Base-by-base conservation (phyloP, 208 protist species). In the Wallacemonas sp. region DNA sequence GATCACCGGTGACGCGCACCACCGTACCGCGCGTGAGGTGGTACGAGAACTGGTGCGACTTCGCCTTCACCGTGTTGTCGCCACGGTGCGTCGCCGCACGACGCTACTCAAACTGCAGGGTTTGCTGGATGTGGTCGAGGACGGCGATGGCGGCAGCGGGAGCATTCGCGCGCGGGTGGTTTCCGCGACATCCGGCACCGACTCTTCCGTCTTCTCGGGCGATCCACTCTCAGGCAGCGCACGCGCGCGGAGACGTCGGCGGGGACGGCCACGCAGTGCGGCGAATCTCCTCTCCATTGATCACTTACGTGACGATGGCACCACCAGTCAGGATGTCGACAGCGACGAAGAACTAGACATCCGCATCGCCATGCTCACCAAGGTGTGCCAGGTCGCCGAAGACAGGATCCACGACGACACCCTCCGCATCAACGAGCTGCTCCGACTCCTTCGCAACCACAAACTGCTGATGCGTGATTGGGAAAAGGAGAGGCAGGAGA, bases 401-500 rank as follows among this genome's bases (percentile, higher is more conserved):
- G 30, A 69, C 30, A 58, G 76, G 34, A 66, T 81, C 27, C 44
- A 32, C 1, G 5, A 1, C 4, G 65, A 69, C 3, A 75, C 66
- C 13, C 62, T 61, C 36, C 69, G 63, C 44, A 81, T 81, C 63
- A 48, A 50, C 27, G 76, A 76, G 50, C 63, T 81, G 33, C 71
- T 71, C 54, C 41, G 63, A n/a, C 58, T 78, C 17, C 71, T 81
- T 3, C 46, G 39, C 2, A 48, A 39, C 42, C 38, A 65, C 60
- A 65, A 50, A 30, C 19, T 53, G 29, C 15, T 6, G 6, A n/a
- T 13, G 12, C 41, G 44, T 21, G 41, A 45, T 34, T 50, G 38
- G 42, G 41, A 33, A n/a, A 50, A 59, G 34, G 46, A 68, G 36
- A 22, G 21, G 3, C 30, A 60, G 34, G 36, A 68, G 29, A 39